Conservation (phyloP, 176 grass and related monocot genomes). For the Oryza brachyantha region DNA sequence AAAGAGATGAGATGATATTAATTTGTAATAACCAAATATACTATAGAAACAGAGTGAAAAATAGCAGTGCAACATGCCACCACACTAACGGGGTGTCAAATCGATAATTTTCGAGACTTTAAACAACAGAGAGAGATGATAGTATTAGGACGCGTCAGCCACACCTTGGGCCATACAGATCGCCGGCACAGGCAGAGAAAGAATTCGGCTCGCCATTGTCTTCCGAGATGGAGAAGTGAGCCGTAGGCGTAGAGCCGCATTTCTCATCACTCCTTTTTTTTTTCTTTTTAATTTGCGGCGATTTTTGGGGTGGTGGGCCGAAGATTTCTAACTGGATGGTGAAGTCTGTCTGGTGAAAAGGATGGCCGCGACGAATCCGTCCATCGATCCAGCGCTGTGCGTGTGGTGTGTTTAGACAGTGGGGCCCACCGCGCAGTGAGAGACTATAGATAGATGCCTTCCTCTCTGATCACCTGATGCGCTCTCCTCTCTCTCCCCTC, state of each 20-base stretch:
- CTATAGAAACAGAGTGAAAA: too few species aligned
- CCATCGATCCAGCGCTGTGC: conserved; percentile 43
- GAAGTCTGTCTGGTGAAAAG: conserved; percentile 45
- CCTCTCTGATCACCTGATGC: conserved; percentile 37
- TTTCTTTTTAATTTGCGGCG: conserved; percentile 25
- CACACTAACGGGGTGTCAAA: too few species aligned
- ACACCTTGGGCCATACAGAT: not conserved
- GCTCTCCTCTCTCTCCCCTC: not conserved
- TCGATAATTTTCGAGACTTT: too few species aligned
- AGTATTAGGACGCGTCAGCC: not conserved
- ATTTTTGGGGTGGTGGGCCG: conserved; percentile 43
- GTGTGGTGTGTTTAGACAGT: conserved; percentile 10
- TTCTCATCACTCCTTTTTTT: conserved; percentile 24
- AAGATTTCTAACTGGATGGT: conserved; percentile 52
- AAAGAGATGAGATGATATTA: too few species aligned
- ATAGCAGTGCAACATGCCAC: too few species aligned
- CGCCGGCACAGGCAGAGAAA: not conserved
- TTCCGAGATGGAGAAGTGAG: conserved; percentile 22
- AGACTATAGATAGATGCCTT: conserved; percentile 45
- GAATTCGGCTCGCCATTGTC: conserved; percentile 17
- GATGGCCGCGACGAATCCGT: conserved; percentile 34
- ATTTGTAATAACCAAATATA: too few species aligned
- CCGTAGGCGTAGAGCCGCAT: conserved; percentile 29
- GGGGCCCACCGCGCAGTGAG: conserved; percentile 13
- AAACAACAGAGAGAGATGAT: too few species aligned